A percentile compares a stretch with the other conserved stretches of the same genome.
Evolutionary conservation across 345 rosid genomes (phyloP).

Genomic region (Durio zibethinus): DNA sequence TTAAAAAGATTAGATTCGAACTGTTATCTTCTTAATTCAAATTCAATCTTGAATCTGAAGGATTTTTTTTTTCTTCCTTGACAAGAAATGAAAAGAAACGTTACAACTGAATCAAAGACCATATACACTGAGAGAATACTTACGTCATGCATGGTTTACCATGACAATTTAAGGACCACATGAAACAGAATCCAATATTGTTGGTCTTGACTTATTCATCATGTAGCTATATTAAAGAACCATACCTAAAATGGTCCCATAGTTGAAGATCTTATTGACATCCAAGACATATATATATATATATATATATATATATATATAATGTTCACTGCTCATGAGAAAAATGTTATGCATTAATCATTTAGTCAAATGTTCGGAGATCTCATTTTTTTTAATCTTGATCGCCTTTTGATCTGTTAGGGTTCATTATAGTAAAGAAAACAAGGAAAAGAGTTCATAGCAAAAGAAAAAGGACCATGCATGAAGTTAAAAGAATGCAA

Average conservation of each 20-base stretch:
- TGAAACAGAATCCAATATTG: neutral
- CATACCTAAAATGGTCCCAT: slow-evolving; percentile 7
- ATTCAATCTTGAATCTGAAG: no score
- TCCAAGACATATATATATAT: neutral
- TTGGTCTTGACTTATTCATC: neutral
- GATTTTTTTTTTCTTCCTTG: neutral
- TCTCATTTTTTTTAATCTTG: no score
- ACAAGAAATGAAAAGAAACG: no score
- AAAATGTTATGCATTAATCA: no score
- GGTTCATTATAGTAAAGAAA: neutral
- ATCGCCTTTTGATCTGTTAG: neutral
- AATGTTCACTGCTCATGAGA: no score
- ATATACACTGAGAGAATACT: no score
- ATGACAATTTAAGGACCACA: slow-evolving; percentile 4
- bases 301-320: no score
- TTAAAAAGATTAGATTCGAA: no score
- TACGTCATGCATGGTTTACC: neutral
- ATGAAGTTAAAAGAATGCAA: neutral
- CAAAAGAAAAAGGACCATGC: neutral
- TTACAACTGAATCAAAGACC: neutral
- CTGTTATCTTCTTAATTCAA: no score
- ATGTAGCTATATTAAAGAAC: no score
- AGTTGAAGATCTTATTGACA: neutral
- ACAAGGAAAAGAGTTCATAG: neutral
- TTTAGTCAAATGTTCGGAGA: no score